Conservation (phyloP, 257 asterid genomes). For the Petunia secreta region DNA sequence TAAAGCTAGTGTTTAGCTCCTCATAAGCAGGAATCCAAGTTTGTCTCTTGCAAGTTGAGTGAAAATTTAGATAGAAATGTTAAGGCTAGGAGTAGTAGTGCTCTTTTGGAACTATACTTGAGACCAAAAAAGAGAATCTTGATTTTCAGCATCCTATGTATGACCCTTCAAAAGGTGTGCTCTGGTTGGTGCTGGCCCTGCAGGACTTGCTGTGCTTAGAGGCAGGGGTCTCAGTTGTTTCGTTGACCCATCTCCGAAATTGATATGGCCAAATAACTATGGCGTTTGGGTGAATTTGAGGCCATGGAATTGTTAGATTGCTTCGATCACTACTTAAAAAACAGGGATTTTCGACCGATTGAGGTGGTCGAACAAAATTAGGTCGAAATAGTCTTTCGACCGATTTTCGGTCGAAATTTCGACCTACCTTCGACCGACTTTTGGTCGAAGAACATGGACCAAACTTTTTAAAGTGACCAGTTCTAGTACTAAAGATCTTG, state of each 20-base stretch:
- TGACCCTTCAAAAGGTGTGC: conserved; percentile 80
- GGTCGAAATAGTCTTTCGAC: too few species aligned
- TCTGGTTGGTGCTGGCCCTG: conserved; percentile 97
- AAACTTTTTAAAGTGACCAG: too few species aligned
- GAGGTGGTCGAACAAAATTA: too few species aligned
- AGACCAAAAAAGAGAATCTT: conserved; percentile 86
- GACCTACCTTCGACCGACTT: too few species aligned
- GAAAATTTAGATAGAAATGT: conserved; percentile 33
- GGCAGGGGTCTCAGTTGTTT: conserved; percentile 96
- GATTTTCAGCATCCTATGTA: conserved; percentile 88
- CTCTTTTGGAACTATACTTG: conserved; percentile 91
- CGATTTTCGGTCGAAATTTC: too few species aligned
- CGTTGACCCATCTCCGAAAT: conserved; percentile 80
- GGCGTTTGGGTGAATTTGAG: conserved; percentile 99
- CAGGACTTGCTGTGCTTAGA: conserved; percentile 97
- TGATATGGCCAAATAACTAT: conserved; percentile 96
- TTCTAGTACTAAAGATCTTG: conserved; percentile 59
- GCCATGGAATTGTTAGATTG: conserved; percentile 98
- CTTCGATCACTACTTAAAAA: conserved; percentile 64
- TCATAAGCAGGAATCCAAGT: conserved; percentile 41
- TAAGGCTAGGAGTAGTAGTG: conserved; percentile 57
- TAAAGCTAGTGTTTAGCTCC: conserved; percentile 51
- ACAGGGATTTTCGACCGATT: too few species aligned
- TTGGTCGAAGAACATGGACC: too few species aligned
- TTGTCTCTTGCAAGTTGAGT: conserved; percentile 47